Base-by-base conservation (phyloP, 129 eudicot genomes). In the Oenanthe sinensis region DNA sequence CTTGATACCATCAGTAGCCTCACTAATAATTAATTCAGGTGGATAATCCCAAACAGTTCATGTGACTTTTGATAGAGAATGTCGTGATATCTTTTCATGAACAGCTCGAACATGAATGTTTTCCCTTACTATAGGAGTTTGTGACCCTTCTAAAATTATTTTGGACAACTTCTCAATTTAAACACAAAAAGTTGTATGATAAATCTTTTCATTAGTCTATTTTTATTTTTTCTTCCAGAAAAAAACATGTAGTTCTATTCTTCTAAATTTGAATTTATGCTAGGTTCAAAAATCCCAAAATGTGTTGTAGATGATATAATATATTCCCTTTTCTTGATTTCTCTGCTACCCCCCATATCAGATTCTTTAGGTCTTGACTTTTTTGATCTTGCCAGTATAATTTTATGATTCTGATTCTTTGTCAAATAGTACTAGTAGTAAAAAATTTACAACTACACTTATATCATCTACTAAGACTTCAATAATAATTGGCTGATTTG, bases 301-400 rank as follows among this genome's bases (percentile, higher is more conserved):
- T 40, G 54, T 74, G 55, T 26, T 74, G 77, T 42, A 74, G 42
- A 20, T 16, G 55, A 46, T n/a, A 14, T 12, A 74, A 45, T 24
- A 71, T 20, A 39, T 71, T 71, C 49, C 50, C 76, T 71, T 39
- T n/a, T 71, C 76, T 71, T 42, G 76, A 71, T 17, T 42, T 71
- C 75, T 71, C 49, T 71, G 49, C 49, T 10, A 42, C 49, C 16
- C 74, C 7, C 1, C n/a, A 16, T 39, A 33, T 14, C 73, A 70
- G 74, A 70, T 17, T 58, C 67, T 58, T 11, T 30, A 65, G 74
- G 22, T 2, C 44, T 33, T 70, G 74, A 70, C 74, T 39, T 70
- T 70, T 70, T 47, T 70, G 10, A 39, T 37, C 44, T 39, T 30
- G 74, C 8, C 47, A 70, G 22, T 39, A 70, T 68, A 30, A 20